phyloP scores from a whole-genome alignment of 306 rosid genomes.

The Prunus salicina region DNA sequence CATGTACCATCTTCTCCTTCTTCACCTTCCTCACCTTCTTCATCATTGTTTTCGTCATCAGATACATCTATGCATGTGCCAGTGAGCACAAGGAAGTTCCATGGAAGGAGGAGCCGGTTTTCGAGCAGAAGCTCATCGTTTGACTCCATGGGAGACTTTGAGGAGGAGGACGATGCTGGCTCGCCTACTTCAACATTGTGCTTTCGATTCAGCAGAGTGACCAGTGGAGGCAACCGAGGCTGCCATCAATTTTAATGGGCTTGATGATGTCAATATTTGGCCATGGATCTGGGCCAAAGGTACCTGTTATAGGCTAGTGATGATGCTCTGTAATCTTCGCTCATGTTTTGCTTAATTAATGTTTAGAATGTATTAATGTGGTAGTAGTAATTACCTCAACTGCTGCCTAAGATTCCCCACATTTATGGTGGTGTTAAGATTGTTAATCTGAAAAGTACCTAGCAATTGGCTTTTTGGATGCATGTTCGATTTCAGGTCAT shows the following conservation, averaged over 20 bases:
- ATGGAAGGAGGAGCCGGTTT: conserved; percentile 16
- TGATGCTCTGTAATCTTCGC: background rate
- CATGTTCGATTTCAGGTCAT: background rate
- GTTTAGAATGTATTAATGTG: background rate
- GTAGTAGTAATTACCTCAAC: background rate
- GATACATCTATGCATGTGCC: conserved; percentile 29
- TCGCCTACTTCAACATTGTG: conserved; percentile 58
- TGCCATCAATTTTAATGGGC: conserved; percentile 1
- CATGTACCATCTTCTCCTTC: background rate
- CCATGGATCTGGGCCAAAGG: conserved; percentile 17
- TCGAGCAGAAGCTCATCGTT: conserved; percentile 50
- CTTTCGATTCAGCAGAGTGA: conserved; percentile 38
- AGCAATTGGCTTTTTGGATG: background rate
- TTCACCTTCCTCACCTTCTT: background rate
- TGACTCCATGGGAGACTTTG: conserved; percentile 35
- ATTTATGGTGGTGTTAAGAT: background rate
- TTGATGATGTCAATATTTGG: background rate
- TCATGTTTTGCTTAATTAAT: background rate
- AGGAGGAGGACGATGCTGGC: conserved; percentile 19
- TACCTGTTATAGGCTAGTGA: background rate
- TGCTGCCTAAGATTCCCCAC: background rate
- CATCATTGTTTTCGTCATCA: conserved; percentile 20
- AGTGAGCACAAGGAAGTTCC: background rate
- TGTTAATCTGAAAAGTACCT: background rate
- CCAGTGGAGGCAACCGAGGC: conserved; percentile 19